phyloP scores from a whole-genome alignment of 1,284 basidiomycete genomes.

The Trichosporon ovoides region DNA sequence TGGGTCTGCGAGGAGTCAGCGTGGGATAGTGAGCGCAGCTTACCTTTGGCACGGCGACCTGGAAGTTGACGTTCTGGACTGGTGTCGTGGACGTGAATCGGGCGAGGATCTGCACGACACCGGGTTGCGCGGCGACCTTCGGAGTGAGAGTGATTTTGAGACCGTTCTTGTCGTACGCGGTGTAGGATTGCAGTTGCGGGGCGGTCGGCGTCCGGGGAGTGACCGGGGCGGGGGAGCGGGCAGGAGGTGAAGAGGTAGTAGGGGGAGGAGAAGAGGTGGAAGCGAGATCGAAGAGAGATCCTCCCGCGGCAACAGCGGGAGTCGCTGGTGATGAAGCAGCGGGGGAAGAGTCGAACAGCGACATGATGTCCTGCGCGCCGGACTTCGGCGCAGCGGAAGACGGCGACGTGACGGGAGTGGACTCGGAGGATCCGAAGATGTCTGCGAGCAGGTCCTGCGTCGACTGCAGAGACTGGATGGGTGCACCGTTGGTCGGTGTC shows the following conservation, averaged over 20 bases:
- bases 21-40: slow-evolving; percentile 29
- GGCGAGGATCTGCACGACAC: slow-evolving; percentile 83
- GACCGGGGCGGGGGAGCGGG: slow-evolving; percentile 15
- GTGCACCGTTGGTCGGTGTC: slow-evolving; percentile 18
- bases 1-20: too few species aligned
- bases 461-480: slow-evolving; percentile 55
- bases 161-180: slow-evolving; percentile 86
- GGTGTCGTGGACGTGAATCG: slow-evolving; percentile 69
- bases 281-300: slow-evolving; percentile 40
- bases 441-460: slow-evolving; percentile 88
- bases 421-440: slow-evolving; percentile 68
- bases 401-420: slow-evolving; percentile 11
- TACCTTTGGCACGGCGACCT: slow-evolving; percentile 96
- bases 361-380: slow-evolving; percentile 75
- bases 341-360: slow-evolving; percentile 68
- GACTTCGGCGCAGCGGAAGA: slow-evolving; percentile 48
- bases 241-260: neutral
- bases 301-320: slow-evolving; percentile 32
- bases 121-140: slow-evolving; percentile 71
- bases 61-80: slow-evolving; percentile 73
- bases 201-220: slow-evolving; percentile 19
- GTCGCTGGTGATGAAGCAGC: slow-evolving; percentile 14
- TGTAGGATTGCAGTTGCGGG: slow-evolving; percentile 64
- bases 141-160: slow-evolving; percentile 86
- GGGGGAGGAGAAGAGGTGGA: slow-evolving; percentile 19